Base-by-base conservation (phyloP, 306 rosid species). In the Glycyrrhiza uralensis region DNA sequence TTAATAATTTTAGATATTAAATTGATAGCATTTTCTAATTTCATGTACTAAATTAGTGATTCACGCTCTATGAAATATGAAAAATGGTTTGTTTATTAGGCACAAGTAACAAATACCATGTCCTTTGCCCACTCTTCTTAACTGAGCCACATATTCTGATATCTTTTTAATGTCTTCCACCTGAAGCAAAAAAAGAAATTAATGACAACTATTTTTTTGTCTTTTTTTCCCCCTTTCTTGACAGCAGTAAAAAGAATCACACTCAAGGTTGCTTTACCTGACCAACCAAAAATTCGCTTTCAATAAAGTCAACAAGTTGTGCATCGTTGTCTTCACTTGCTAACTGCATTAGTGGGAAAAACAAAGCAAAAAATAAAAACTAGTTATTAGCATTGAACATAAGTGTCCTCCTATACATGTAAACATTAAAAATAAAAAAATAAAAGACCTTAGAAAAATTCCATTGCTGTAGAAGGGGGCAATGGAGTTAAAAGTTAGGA, bases 91-190 rank as follows among this genome's bases (percentile, higher is more conserved):
- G 29, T 14, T 28, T n/a, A 54, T 71, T 32, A 54, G 4, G 3
- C 0, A 2, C 13, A 38, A 44, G 26, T 36, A 42, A 20, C 41
- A 24, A 44, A 69, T 82, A 82, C 86, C 83, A 74, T 74, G 81
- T 74, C 83, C 81, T 38, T 59, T 58, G 71, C 76, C 86, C n/a
- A 74, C 20, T 41, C 76, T 78, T 75, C 86, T 78, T 57, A 82
- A 54, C 62, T 79, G 83, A 56, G 86, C 81, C 52, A 69, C 81
- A 50, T 75, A 82, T 58, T 79, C 83, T 50, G 86, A 56, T 23
- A 82, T 69, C 55, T 74, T 74, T 62, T 75, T 74, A 29, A 82
- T 74, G 38, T 71, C 55, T 74, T 82, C 86, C 32, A 78, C 81
- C 86, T 82, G 29, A 47, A 19, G 11, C 32, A 17, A 6, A 4